Conservation (phyloP, 1,139 yeast genomes). For the Hemisphaericaspora lyxosophila region DNA sequence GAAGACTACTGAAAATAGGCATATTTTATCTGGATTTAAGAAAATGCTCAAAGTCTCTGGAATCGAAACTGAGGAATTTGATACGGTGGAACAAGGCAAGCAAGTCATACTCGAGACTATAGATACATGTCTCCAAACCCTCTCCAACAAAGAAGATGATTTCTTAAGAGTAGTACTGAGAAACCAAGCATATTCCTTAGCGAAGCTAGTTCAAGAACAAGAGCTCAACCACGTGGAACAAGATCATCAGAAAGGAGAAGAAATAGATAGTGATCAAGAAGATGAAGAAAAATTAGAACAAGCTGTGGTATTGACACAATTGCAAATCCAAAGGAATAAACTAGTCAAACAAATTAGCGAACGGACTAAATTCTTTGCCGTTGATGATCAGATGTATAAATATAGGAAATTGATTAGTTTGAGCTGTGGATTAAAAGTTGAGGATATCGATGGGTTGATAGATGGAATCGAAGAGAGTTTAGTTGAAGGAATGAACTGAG, state of each 20-base stretch:
- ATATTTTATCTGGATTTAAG: constrained; percentile 8
- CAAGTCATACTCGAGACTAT: constrained; percentile 22
- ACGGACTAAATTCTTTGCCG: constrained; percentile 38
- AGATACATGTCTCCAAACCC: constrained; percentile 24
- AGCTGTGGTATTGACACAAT: constrained; percentile 47
- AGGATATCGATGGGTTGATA: constrained; percentile 69
- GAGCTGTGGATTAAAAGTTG: constrained; percentile 77
- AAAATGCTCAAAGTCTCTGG: constrained; percentile 13
- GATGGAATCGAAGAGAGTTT: constrained; percentile 49
- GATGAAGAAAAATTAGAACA: constrained; percentile 23
- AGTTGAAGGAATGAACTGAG: constrained; percentile 25
- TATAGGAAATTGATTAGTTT: constrained; percentile 79
- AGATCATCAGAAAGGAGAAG: constrained; percentile 8
- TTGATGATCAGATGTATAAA: constrained; percentile 65
- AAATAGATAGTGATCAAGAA: constrained; percentile 14
- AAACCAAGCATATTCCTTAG: constrained; percentile 32
- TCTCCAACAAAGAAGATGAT: constrained; percentile 36
- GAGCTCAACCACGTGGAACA: constrained; percentile 16
- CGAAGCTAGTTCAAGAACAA: constrained; percentile 27
- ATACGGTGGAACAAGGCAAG: constrained; percentile 31
- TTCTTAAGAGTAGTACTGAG: constrained; percentile 28
- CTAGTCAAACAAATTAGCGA: constrained; percentile 40
- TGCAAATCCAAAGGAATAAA: constrained; percentile 53
- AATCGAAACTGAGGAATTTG: constrained; percentile 26
- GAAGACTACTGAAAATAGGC: constrained; percentile 11